phyloP scores from a whole-genome alignment of 257 asterid species.

The Lithospermum erythrorhizon region DNA sequence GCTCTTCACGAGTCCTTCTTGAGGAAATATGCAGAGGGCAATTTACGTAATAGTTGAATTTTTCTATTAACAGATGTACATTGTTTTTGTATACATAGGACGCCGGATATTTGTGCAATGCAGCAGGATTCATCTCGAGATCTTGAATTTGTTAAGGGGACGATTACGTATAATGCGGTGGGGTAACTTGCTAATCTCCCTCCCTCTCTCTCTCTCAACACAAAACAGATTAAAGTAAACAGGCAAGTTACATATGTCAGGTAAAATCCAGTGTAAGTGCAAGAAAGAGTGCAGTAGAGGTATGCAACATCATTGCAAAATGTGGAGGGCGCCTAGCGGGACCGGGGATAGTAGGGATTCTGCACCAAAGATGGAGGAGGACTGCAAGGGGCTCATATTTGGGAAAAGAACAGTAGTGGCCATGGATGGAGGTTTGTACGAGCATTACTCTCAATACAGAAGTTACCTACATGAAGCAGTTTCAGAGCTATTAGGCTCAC shows the following conservation, averaged over 20 bases:
- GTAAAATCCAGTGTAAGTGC: conserved; percentile 23
- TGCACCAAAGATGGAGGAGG: conserved; percentile 65
- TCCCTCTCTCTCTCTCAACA: not conserved
- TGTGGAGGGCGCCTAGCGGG: conserved; percentile 80
- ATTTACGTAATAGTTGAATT: not conserved
- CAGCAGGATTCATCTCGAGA: conserved; percentile 63
- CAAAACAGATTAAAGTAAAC: not conserved
- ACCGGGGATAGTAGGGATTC: conserved; percentile 74
- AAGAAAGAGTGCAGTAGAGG: conserved; percentile 39
- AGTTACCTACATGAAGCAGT: conserved; percentile 53
- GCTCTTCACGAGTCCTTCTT: no score
- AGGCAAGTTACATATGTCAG: conserved; percentile 14
- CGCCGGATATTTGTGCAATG: conserved; percentile 65
- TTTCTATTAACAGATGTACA: not conserved
- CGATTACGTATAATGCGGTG: conserved; percentile 36
- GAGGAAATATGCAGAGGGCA: not conserved
- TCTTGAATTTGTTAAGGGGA: conserved; percentile 52
- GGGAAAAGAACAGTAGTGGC: conserved; percentile 79
- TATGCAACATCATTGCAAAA: conserved; percentile 48
- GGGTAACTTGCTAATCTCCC: conserved; percentile 32
- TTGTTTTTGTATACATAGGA: conserved; percentile 29
- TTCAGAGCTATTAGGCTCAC: conserved; percentile 47
- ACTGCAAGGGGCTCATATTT: conserved; percentile 37
- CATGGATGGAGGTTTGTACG: conserved; percentile 79
- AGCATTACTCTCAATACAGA: conserved; percentile 61